Base-by-base conservation (phyloP, 2,329 filamentous ascomycete genomes). In the Furcasterigmium sp. region DNA sequence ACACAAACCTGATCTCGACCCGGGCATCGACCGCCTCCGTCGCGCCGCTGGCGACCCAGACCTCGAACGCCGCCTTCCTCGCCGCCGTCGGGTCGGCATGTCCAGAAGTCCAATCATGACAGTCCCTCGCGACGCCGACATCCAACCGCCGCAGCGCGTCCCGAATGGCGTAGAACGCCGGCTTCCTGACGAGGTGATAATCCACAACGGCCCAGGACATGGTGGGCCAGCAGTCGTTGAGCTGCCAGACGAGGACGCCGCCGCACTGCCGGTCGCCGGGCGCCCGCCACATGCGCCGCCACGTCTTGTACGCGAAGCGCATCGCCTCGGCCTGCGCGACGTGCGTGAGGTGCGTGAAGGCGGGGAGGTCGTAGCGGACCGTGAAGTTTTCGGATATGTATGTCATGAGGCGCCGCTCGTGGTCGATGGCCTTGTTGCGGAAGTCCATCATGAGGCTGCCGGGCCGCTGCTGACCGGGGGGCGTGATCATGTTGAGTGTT, bases 371-470 rank as follows among this genome's bases (percentile, higher is more conserved):
- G 44, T 84, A 75, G 34, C 65, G 61, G 11, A 49, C 19, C 13
- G 25, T 75, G 55, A 91, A 80, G 64, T 91, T 91, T 56, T 91
- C 87, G 11, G 83, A 78, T 2, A 91, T 67, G 55, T 91, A 91
- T 1, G 83, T 80, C 11, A 84, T 82, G 46, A 91, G 80, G 30
- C 85, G 73, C 28, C 85, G 73, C 59, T 90, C 85, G 55, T 90
- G 85, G 1, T 86, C 85, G 51, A 82, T 81, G 8, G 85, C 87
- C 62, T 91, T 91, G 64, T 91, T 91, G 64, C 90, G 87, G 56
- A 87, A 90, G 55, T 91, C 86, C 37, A 35, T 35, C n/a, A 18
- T 18, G n/a, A 15, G 15, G 4, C 84, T 88, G 50, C 88, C 84
- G 1, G 85, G 80, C 25, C 74, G 70, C 15, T 76, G 69, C 42